Evolutionary conservation across 129 eudicot genomes (phyloP).

Genomic region (Flaveria sonorensis): DNA sequence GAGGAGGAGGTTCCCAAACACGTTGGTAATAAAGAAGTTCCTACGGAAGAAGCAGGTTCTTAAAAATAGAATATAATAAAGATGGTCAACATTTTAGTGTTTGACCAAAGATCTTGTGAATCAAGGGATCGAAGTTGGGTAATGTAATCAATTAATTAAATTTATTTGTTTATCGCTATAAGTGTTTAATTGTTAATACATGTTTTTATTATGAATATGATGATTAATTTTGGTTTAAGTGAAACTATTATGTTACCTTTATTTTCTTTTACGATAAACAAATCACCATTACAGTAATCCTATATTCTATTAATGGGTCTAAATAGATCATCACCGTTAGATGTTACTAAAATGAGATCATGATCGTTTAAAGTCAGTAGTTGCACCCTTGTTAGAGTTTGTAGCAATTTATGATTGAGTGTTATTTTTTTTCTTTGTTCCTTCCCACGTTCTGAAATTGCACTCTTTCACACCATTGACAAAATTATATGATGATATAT

Average conservation of each 20-base stretch:
- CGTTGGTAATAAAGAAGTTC: constrained; percentile 8
- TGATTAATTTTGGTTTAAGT: neutral
- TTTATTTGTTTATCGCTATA: neutral
- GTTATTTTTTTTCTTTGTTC: too few species aligned
- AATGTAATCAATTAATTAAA: constrained; percentile 2
- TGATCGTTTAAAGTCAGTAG: too few species aligned
- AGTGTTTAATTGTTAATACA: neutral
- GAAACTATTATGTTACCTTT: neutral
- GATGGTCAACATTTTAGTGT: constrained; percentile 14
- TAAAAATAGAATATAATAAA: neutral
- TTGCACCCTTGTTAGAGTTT: too few species aligned
- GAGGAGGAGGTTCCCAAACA: constrained; percentile 3
- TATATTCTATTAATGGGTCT: too few species aligned
- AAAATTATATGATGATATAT: too few species aligned
- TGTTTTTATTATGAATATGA: neutral
- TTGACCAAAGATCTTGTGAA: constrained; percentile 6
- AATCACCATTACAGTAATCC: too few species aligned
- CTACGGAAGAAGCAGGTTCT: neutral
- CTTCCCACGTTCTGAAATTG: too few species aligned
- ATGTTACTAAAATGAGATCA: too few species aligned
- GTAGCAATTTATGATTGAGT: too few species aligned
- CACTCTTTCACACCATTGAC: too few species aligned
- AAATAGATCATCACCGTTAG: too few species aligned
- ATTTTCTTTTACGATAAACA: neutral
- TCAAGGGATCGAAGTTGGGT: neutral